phyloP scores from a whole-genome alignment of 495 filamentous ascomycete species.

The Penicillium coprophilum region DNA sequence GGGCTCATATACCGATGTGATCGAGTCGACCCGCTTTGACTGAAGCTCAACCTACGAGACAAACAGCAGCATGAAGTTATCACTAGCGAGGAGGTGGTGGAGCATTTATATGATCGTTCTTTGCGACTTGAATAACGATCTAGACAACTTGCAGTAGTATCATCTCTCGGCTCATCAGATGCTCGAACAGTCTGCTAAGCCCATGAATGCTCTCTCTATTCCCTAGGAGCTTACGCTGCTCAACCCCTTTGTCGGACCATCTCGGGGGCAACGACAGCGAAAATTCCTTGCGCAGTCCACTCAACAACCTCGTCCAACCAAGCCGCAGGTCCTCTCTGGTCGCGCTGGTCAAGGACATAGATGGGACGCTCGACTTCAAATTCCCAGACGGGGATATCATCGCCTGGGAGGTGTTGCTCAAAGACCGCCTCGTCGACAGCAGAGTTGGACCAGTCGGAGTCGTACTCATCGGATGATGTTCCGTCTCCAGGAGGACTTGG shows the following conservation, averaged over 20 bases:
- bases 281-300: constrained; percentile 3
- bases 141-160: background rate
- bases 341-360: background rate
- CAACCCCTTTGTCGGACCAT: background rate
- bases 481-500: background rate
- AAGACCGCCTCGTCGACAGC: background rate
- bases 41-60: background rate
- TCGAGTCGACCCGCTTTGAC: background rate
- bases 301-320: constrained; percentile 13
- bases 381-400: constrained; percentile 4
- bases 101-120: background rate
- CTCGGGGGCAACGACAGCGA: background rate
- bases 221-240: background rate
- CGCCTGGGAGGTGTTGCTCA: background rate
- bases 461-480: background rate
- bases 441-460: background rate
- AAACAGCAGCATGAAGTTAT: background rate
- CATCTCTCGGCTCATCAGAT: background rate
- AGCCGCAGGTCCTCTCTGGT: background rate
- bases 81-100: background rate
- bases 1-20: background rate
- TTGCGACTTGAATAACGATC: background rate
- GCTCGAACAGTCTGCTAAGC: background rate
- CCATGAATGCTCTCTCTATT: background rate
- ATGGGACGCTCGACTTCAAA: constrained; percentile 6